Evolutionary conservation across 805 yeast genomes (phyloP).

Genomic region (Saturnispora galanensis): DNA sequence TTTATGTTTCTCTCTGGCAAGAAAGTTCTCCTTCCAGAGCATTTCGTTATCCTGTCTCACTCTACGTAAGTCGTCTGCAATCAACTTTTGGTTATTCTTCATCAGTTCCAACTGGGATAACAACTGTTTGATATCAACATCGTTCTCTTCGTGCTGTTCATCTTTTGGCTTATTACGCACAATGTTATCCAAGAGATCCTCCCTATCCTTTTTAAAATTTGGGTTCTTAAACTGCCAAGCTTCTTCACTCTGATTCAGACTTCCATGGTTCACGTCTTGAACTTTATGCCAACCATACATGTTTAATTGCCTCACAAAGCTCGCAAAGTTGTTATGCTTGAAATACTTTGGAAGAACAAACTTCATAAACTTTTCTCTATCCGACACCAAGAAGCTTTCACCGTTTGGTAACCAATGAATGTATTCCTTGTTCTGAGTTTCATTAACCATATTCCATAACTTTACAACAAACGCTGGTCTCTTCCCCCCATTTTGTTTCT

Average conservation of each 20-base stretch:
- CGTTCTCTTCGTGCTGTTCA: constrained; percentile 33
- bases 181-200: constrained; percentile 77
- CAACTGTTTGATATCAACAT: constrained; percentile 40
- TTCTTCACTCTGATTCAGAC: constrained; percentile 60
- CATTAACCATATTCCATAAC: constrained; percentile 93
- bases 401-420: constrained; percentile 88
- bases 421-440: constrained; percentile 52
- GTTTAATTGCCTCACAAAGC: constrained; percentile 90
- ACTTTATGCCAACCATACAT: constrained; percentile 99
- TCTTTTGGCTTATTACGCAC: constrained; percentile 56
- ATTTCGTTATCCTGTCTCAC: constrained; percentile 81
- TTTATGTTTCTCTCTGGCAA: constrained; percentile 76
- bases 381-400: constrained; percentile 69
- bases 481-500: constrained; percentile 27
- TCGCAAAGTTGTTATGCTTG: constrained; percentile 91
- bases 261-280: constrained; percentile 79
- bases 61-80: constrained; percentile 76
- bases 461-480: constrained; percentile 90
- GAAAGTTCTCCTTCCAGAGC: constrained; percentile 81
- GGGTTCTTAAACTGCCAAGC: constrained; percentile 85
- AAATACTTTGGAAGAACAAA: constrained; percentile 81
- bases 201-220: constrained; percentile 63
- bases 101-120: constrained; percentile 66
- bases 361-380: constrained; percentile 79
- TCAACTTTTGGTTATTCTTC: constrained; percentile 67